These are phyloP conservation scores for Chrysoporthe puriensis DNA, from an alignment of 2,329 filamentous ascomycete species.

Conservation along the genomic window DNA sequence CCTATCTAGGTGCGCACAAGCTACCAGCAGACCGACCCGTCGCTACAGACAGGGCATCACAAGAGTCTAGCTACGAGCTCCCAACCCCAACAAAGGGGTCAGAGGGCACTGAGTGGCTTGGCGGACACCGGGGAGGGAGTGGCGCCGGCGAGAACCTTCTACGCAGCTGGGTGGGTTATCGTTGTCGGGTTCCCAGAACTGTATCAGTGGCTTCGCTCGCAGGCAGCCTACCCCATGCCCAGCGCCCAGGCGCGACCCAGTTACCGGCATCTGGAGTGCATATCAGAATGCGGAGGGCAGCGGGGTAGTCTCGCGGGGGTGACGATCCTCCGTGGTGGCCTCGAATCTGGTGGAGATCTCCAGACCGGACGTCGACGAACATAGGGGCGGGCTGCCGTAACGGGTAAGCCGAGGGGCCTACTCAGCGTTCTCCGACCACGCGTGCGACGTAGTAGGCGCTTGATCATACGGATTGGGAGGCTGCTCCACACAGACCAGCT, in stretches of 20 bases:
- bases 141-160: not conserved
- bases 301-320: constrained; percentile 10
- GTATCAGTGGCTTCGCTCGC: not conserved
- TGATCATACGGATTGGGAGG: not conserved
- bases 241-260: not conserved
- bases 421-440: not conserved
- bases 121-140: not conserved
- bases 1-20: too few relatives aligned
- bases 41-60: too few relatives aligned
- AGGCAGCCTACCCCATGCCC: not conserved
- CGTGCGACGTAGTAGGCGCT: not conserved
- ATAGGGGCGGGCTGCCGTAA: constrained; percentile 20
- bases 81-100: not conserved
- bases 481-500: not conserved
- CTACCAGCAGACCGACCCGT: too few relatives aligned
- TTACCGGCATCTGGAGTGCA: not conserved
- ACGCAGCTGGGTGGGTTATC: not conserved
- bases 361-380: not conserved
- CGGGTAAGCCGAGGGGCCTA: constrained; percentile 20
- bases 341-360: not conserved
- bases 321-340: not conserved
- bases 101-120: not conserved
- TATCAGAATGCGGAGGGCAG: constrained; percentile 12
- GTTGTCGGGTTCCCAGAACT: not conserved
- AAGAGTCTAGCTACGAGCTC: too few relatives aligned